Evolutionary conservation across 2,329 filamentous ascomycete genomes (phyloP).

Genomic region (Microdochium nivale): DNA sequence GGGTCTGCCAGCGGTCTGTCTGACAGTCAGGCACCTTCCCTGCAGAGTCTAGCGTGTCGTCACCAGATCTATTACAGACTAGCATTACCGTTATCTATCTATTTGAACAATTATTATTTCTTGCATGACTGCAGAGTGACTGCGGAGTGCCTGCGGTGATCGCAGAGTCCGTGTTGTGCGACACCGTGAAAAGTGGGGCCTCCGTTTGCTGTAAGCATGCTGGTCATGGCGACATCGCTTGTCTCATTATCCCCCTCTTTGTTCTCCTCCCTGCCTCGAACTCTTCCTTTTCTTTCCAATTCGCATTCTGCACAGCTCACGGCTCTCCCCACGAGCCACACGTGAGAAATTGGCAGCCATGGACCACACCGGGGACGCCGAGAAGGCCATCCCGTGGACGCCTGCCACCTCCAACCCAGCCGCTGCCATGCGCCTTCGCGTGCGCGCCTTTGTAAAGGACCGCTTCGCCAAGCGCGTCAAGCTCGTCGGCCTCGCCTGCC

Average conservation of each 20-base stretch:
- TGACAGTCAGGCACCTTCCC: background rate
- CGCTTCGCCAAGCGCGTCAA: background rate
- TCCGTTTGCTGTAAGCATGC: background rate
- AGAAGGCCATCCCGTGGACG: background rate
- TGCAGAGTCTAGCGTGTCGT: background rate
- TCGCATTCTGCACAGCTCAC: background rate
- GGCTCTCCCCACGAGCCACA: background rate
- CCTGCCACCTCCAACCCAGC: background rate
- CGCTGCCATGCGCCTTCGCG: background rate
- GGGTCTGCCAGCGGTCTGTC: background rate
- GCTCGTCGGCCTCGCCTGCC: slow-evolving; percentile 30
- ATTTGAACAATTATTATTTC: too few species aligned
- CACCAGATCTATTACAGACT: too few species aligned
- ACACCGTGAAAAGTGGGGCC: too few species aligned
- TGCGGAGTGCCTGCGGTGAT: background rate
- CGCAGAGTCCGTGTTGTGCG: too few species aligned
- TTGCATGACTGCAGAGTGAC: too few species aligned
- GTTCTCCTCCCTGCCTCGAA: background rate
- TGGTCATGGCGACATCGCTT: background rate
- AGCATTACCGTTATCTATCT: too few species aligned
- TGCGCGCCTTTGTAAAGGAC: background rate
- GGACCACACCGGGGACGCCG: background rate
- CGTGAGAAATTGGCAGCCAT: background rate
- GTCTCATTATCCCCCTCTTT: background rate
- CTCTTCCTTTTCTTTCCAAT: background rate